Evolutionary conservation across 2,329 filamentous ascomycete species (phyloP).

Genomic region (Diaporthe sp.): DNA sequence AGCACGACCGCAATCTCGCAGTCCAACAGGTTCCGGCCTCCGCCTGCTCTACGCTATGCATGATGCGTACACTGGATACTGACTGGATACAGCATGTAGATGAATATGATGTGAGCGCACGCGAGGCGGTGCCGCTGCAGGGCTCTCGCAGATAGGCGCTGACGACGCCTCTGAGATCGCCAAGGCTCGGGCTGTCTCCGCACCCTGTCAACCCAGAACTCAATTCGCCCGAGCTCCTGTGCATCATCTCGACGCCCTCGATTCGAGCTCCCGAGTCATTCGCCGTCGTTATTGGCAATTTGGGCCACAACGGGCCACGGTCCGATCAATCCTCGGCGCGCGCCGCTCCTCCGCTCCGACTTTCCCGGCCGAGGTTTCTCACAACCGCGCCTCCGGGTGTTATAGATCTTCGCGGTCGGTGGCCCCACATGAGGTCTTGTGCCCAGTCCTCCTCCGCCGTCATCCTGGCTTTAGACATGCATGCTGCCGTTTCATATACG

Average conservation of each 20-base stretch:
- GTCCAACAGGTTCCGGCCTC: background rate
- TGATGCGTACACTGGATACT: background rate
- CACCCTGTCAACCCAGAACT: background rate
- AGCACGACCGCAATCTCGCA: background rate
- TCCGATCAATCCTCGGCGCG: slow-evolving; percentile 8
- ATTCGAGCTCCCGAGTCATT: slow-evolving; percentile 22
- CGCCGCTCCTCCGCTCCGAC: background rate
- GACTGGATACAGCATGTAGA: background rate
- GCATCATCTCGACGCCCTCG: slow-evolving; percentile 12
- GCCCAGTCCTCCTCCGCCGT: background rate
- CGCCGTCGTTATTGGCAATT: slow-evolving; percentile 1
- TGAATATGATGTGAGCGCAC: background rate
- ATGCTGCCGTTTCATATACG: background rate
- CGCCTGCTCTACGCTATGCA: background rate
- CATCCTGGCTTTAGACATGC: background rate
- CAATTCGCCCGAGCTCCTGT: slow-evolving; percentile 12
- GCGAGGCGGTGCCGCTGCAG: background rate
- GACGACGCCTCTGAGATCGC: slow-evolving; percentile 5
- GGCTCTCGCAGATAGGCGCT: slow-evolving; percentile 7
- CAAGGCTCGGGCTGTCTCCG: slow-evolving; percentile 13
- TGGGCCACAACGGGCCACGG: background rate
- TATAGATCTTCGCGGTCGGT: background rate
- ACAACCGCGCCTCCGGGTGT: background rate
- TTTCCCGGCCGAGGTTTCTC: slow-evolving; percentile 1
- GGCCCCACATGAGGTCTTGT: background rate